Conservation (phyloP, 1,139 yeast species). For the Geotrichum aggregatum region DNA sequence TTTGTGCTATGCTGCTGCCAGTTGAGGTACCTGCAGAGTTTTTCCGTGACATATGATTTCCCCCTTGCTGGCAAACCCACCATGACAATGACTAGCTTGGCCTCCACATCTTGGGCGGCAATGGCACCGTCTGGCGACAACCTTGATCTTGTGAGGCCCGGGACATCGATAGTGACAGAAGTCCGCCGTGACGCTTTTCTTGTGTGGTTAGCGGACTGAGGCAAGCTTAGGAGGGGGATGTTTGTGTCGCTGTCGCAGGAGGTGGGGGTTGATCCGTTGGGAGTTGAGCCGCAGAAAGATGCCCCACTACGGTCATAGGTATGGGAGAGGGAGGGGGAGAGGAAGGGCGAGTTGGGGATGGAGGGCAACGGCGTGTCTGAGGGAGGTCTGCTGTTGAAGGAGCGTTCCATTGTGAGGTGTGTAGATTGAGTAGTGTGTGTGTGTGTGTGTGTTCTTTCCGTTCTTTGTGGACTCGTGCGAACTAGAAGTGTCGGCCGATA, state of each 20-base stretch:
- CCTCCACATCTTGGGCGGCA: conserved; percentile 66
- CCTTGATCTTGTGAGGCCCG: conserved; percentile 84
- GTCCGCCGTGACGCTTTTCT: conserved; percentile 32
- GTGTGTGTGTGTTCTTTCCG: too few relatives aligned
- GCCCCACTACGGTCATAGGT: neutral
- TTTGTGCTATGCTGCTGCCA: conserved; percentile 89
- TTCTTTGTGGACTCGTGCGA: neutral
- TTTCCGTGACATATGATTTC: conserved; percentile 86
- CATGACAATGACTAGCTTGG: conserved; percentile 87
- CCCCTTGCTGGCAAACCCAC: conserved; percentile 94
- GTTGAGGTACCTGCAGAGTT: conserved; percentile 77
- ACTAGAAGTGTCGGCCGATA: neutral
- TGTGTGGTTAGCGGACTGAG: too few relatives aligned
- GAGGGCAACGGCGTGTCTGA: conserved; percentile 17
- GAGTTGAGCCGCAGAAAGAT: neutral
- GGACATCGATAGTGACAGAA: conserved; percentile 83
- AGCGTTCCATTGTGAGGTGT: neutral
- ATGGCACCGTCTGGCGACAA: conserved; percentile 80
- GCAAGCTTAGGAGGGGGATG: neutral
- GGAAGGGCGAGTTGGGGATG: neutral
- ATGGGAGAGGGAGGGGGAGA: neutral
- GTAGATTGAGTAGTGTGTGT: too few relatives aligned
- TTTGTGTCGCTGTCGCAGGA: neutral
- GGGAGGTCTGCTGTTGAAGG: conserved; percentile 11
- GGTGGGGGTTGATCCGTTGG: conserved; percentile 3